Evolutionary conservation across 352 stramenopile species (phyloP).

Genomic region (Globisporangium lucens): DNA sequence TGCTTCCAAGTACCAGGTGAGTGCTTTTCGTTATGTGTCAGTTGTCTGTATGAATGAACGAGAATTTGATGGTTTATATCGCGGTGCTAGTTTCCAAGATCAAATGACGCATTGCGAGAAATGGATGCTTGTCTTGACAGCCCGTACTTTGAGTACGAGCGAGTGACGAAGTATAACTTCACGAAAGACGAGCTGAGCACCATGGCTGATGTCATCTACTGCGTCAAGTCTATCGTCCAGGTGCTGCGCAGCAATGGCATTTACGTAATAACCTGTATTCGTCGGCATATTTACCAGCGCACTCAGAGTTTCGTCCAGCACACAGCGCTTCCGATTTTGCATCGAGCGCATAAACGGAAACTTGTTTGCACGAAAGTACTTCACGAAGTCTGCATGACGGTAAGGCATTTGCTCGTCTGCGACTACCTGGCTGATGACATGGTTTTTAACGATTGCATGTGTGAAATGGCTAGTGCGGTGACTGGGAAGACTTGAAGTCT

Average conservation of each 20-base stretch:
- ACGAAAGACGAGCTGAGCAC: slow-evolving; percentile 47
- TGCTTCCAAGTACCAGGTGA: slow-evolving; percentile 57
- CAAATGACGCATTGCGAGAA: slow-evolving; percentile 26
- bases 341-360: slow-evolving; percentile 85
- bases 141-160: slow-evolving; percentile 62
- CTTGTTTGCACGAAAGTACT: slow-evolving; percentile 56
- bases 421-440: background rate
- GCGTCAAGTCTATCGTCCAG: slow-evolving; percentile 63
- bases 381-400: slow-evolving; percentile 64
- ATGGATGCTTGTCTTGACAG: slow-evolving; percentile 26
- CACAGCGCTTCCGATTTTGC: slow-evolving; percentile 68
- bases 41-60: background rate
- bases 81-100: slow-evolving; percentile 27
- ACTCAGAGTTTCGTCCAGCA: slow-evolving; percentile 78
- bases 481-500: slow-evolving; percentile 46
- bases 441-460: background rate
- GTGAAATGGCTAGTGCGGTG: slow-evolving; percentile 36
- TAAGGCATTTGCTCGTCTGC: slow-evolving; percentile 20
- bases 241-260: slow-evolving; percentile 33
- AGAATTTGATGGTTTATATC: background rate
- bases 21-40: background rate
- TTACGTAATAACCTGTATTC: slow-evolving; percentile 40
- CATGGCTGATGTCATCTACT: slow-evolving; percentile 61
- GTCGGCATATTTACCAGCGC: slow-evolving; percentile 50
- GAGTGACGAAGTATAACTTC: slow-evolving; percentile 73